A percentile compares a stretch with the other conserved stretches of the same genome.
These are phyloP conservation scores for Beauveria medogensis DNA, from an alignment of 2,329 filamentous ascomycete species.

Conservation along the genomic window DNA sequence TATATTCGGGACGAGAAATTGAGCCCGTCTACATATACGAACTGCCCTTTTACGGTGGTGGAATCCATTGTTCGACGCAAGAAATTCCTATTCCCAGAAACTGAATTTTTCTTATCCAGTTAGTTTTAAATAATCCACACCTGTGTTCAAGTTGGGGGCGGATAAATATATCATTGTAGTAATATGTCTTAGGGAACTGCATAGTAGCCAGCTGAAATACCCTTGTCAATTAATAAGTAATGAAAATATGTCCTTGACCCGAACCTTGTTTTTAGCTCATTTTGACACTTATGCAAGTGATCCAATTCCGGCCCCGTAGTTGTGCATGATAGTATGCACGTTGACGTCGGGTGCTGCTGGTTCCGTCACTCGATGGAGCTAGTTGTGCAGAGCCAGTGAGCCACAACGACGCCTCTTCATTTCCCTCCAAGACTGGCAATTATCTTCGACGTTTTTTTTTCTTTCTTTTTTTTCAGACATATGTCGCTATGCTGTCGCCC, in stretches of 20 bases:
- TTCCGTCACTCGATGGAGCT: not conserved
- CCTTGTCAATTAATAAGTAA: not conserved
- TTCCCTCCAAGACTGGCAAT: not conserved
- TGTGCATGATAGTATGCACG: not conserved
- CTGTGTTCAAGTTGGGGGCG: too few species aligned
- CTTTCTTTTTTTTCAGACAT: too few species aligned
- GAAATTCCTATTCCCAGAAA: conserved; percentile 16
- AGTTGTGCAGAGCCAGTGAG: not conserved
- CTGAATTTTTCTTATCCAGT: not conserved
- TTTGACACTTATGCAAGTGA: not conserved
- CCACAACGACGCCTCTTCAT: not conserved
- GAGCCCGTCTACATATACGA: conserved; percentile 14
- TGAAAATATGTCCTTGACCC: not conserved
- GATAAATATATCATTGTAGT: too few species aligned
- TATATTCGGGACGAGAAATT: conserved; percentile 15
- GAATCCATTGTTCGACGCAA: conserved; percentile 22
- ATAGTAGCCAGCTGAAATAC: too few species aligned
- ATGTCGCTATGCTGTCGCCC: too few species aligned
- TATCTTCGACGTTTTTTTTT: too few species aligned
- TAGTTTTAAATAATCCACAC: too few species aligned
- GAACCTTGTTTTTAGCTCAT: not conserved
- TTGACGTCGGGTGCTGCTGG: not conserved
- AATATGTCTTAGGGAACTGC: too few species aligned
- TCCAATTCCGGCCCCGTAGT: not conserved
- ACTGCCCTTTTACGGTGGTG: conserved; percentile 18